phyloP scores from a whole-genome alignment of 2,329 filamentous ascomycete species.

The Trichoderma harzianum region DNA sequence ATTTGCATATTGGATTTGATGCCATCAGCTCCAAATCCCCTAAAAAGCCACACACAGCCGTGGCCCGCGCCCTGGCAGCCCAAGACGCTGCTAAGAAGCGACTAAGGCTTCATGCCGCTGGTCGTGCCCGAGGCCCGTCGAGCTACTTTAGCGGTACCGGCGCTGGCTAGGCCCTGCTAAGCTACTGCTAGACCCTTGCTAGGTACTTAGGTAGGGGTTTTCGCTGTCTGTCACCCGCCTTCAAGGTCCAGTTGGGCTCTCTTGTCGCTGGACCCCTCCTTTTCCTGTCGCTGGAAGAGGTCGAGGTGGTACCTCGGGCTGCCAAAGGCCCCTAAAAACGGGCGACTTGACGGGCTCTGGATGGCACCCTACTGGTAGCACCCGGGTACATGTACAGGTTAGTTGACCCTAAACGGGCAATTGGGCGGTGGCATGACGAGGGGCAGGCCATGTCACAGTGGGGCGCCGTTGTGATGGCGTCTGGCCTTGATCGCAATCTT shows the following conservation, averaged over 20 bases:
- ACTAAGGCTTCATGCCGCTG: background rate
- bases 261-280: conserved; percentile 6
- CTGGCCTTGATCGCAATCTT: background rate
- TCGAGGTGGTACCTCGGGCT: background rate
- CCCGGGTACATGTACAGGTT: background rate
- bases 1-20: too few species aligned
- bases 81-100: background rate
- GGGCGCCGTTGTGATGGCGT: background rate
- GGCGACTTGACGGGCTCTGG: background rate
- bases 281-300: background rate
- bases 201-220: background rate
- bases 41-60: background rate
- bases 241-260: background rate
- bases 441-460: background rate
- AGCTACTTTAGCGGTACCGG: background rate
- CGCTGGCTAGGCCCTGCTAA: background rate
- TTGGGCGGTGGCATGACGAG: conserved; percentile 12
- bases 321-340: background rate
- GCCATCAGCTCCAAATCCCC: background rate
- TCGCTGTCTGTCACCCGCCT: background rate
- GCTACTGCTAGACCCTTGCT: background rate
- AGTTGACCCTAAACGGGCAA: conserved; percentile 4
- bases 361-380: background rate
- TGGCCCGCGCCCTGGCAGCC: background rate
- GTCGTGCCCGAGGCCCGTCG: background rate